phyloP scores from a whole-genome alignment of 148 eudicot genomes.

The Salicornia ramosissima region DNA sequence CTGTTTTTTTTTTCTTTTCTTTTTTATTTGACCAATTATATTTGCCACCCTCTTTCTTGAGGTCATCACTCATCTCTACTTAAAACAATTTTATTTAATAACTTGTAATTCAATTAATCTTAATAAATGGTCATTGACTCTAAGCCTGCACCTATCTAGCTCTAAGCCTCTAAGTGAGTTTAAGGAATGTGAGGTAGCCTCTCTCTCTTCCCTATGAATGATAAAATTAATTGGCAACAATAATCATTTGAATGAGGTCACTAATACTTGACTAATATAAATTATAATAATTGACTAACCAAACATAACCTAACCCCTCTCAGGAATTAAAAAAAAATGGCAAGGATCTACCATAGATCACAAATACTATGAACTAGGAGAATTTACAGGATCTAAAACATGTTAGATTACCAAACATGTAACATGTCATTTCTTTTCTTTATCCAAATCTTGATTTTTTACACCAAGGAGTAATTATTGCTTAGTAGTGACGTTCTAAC shows the following conservation, averaged over 20 bases:
- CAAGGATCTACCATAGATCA: not conserved
- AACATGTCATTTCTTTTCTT: not conserved
- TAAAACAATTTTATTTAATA: not conserved
- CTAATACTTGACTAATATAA: not conserved
- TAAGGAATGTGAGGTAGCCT: not conserved
- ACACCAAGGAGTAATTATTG: no score
- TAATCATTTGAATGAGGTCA: not conserved
- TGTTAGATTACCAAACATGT: not conserved
- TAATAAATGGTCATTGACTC: no score
- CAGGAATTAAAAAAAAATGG: not conserved
- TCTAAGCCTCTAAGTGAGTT: not conserved
- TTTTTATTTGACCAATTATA: constrained; percentile 18
- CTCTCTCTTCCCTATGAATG: no score
- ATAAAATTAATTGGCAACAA: no score
- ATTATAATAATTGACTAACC: not conserved
- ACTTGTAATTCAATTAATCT: not conserved
- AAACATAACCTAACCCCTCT: not conserved
- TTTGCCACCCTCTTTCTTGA: constrained; percentile 7
- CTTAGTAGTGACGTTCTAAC: no score
- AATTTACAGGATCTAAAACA: constrained; percentile 1
- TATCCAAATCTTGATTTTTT: not conserved
- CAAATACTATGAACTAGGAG: not conserved
- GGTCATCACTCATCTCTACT: constrained; percentile 1
- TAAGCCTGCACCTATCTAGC: not conserved
- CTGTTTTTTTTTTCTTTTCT: not conserved